Evolutionary conservation across 495 filamentous ascomycete species (phyloP).

Genomic region (Hyaloscypha hepaticicola): DNA sequence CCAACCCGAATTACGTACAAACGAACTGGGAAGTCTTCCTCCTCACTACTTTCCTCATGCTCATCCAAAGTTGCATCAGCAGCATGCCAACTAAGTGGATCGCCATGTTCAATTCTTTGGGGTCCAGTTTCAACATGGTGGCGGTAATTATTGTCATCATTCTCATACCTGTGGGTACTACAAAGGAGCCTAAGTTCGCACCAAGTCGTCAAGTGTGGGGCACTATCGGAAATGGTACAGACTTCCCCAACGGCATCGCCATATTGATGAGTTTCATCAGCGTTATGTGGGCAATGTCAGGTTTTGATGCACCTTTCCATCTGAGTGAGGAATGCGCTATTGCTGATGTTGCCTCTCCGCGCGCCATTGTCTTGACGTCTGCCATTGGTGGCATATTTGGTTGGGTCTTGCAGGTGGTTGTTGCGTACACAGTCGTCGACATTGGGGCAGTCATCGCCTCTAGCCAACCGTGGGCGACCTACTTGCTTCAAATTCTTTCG

Average conservation of each 20-base stretch:
- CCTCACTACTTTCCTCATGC: conserved; percentile 63
- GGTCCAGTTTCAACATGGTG: conserved; percentile 70
- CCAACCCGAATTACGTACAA: conserved; percentile 60
- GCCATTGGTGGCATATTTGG: conserved; percentile 66
- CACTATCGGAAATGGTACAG: conserved; percentile 60
- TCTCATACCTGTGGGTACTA: conserved; percentile 61
- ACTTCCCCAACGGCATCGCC: conserved; percentile 65
- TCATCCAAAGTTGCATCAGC: conserved; percentile 66
- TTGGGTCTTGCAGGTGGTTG: conserved; percentile 71
- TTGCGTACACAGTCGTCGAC: conserved; percentile 73
- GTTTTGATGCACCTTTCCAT: conserved; percentile 74
- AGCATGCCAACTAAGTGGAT: conserved; percentile 72
- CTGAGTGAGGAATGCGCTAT: conserved; percentile 74
- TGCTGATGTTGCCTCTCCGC: conserved; percentile 68
- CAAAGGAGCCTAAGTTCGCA: conserved; percentile 57
- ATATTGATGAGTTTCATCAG: conserved; percentile 73
- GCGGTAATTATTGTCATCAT: conserved; percentile 65
- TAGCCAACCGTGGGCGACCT: conserved; percentile 72
- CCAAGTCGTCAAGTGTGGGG: conserved; percentile 62
- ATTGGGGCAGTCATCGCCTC: conserved; percentile 59
- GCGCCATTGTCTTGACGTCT: conserved; percentile 70
- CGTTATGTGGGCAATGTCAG: conserved; percentile 52
- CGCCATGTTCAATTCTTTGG: conserved; percentile 67
- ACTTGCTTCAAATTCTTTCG: conserved; percentile 67
- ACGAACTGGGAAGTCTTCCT: conserved; percentile 67